A percentile compares a stretch with the other conserved stretches of the same genome.
These are phyloP conservation scores for Millerozyma miso DNA, from an alignment of 805 yeast species.

Conservation along the genomic window DNA sequence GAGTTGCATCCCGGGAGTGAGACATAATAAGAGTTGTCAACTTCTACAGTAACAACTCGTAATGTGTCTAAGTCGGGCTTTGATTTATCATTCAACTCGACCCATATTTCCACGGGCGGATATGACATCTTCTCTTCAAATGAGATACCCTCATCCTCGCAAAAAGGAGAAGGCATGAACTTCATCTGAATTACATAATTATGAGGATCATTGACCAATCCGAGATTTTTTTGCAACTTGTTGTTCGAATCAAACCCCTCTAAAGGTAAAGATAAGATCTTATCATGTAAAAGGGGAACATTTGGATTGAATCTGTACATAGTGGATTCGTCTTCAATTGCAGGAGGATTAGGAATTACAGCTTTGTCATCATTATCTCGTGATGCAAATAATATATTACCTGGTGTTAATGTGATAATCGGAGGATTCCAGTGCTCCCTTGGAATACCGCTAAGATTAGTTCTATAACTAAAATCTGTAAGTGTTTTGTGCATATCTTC, in stretches of 20 bases:
- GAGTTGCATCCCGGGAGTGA: constrained; percentile 37
- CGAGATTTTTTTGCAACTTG: constrained; percentile 17
- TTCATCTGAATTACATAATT: constrained; percentile 42
- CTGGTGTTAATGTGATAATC: constrained; percentile 34
- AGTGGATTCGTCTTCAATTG: neutral
- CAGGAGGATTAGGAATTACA: neutral
- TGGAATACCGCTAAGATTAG: constrained; percentile 17
- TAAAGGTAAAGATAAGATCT: constrained; percentile 26
- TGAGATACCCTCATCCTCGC: constrained; percentile 9
- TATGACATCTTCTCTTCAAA: constrained; percentile 22
- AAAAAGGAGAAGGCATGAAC: constrained; percentile 43
- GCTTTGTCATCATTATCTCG: constrained; percentile 2
- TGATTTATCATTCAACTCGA: constrained; percentile 35
- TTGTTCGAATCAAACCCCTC: constrained; percentile 10
- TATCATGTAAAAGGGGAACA: constrained; percentile 28
- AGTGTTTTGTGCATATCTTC: constrained; percentile 21
- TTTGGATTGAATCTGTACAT: constrained; percentile 30
- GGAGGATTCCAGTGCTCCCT: constrained; percentile 18
- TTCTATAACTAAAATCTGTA: constrained; percentile 22
- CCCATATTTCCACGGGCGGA: constrained; percentile 59
- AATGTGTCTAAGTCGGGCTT: constrained; percentile 36
- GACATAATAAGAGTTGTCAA: constrained; percentile 39
- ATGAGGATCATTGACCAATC: constrained; percentile 22
- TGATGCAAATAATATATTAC: constrained; percentile 31
- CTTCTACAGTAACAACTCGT: constrained; percentile 41